Conservation (phyloP, 208 protist species). For the Kentomonas sorsogonicus region DNA sequence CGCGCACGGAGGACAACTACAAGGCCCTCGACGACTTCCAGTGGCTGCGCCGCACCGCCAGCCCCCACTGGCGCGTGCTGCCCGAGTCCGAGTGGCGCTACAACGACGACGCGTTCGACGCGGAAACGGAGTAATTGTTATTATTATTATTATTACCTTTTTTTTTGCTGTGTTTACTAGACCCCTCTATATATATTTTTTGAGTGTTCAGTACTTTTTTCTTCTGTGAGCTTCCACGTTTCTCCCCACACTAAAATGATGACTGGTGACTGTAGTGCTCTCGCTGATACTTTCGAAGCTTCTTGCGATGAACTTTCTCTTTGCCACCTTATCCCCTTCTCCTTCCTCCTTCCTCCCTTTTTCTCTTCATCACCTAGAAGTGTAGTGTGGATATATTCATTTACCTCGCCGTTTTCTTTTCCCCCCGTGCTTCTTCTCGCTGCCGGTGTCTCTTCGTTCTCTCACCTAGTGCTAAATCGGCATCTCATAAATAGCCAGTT, state of each 20-base stretch:
- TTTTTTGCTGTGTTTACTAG: too few species aligned
- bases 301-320: background rate
- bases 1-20: constrained; percentile 31
- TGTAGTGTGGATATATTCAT: too few species aligned
- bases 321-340: background rate
- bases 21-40: constrained; percentile 82
- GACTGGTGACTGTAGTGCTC: too few species aligned
- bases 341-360: too few species aligned
- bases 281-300: too few species aligned
- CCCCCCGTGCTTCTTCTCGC: too few species aligned
- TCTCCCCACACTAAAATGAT: too few species aligned
- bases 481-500: background rate
- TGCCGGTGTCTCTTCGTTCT: too few species aligned
- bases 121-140: background rate
- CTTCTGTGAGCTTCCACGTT: too few species aligned
- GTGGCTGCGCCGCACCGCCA: constrained; percentile 73
- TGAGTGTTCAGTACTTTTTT: constrained; percentile 4
- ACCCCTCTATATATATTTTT: too few species aligned
- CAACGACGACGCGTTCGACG: constrained; percentile 13
- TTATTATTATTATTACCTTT: background rate
- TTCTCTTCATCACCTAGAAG: constrained; percentile 1
- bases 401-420: too few species aligned
- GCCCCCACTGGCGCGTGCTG: constrained; percentile 76
- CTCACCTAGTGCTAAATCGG: too few species aligned
- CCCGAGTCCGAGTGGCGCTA: constrained; percentile 22